Conservation (phyloP, 495 filamentous ascomycete species). For the Amorphotheca resinae region DNA sequence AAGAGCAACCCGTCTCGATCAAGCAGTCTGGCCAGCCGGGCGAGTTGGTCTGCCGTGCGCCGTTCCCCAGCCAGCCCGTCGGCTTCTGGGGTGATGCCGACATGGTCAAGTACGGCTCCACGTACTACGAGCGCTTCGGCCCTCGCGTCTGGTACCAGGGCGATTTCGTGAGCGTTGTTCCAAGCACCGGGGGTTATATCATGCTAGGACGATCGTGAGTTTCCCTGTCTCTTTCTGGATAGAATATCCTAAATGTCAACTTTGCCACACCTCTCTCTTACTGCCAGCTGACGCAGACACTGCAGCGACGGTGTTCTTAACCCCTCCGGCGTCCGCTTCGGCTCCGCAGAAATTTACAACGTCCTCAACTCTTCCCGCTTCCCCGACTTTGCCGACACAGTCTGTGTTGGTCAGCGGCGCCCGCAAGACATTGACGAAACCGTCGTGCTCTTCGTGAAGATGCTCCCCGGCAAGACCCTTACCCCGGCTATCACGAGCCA, state of each 20-base stretch:
- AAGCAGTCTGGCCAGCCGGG: neutral
- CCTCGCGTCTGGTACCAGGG: neutral
- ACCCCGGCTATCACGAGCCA: neutral
- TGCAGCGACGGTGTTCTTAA: too few relatives aligned
- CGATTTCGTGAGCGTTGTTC: neutral
- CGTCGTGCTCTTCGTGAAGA: neutral
- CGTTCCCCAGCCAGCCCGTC: neutral
- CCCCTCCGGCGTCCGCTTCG: neutral
- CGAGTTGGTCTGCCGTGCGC: neutral
- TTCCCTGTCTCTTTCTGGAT: too few relatives aligned
- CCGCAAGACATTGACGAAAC: neutral
- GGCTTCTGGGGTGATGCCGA: neutral
- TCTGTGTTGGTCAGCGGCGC: neutral
- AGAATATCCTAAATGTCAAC: too few relatives aligned
- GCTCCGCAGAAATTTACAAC: neutral
- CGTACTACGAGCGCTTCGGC: neutral
- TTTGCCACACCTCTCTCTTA: too few relatives aligned
- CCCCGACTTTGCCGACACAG: neutral
- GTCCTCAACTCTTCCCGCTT: neutral
- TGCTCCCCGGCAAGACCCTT: neutral
- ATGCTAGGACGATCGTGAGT: neutral
- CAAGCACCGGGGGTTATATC: neutral
- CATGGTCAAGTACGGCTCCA: neutral
- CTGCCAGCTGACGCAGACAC: too few relatives aligned
- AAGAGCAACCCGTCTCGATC: neutral